Base-by-base conservation (phyloP, 2,329 filamentous ascomycete genomes). In the Microsporum audouinii region DNA sequence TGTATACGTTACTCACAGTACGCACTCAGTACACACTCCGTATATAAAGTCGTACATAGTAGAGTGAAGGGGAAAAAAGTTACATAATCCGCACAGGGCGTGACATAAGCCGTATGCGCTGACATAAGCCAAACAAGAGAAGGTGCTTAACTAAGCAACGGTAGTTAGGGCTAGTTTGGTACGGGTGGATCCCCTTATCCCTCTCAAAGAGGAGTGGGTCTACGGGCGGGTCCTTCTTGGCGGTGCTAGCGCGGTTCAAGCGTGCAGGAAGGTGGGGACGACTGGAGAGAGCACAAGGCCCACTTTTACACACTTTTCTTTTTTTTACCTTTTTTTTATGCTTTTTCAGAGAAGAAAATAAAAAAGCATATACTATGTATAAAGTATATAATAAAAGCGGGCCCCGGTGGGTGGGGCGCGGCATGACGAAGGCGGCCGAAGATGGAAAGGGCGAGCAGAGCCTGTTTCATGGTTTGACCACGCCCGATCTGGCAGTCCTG, bases 211-310 rank as follows among this genome's bases (percentile, higher is more conserved):
- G 27, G 39, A 12, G 49, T 12, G 49, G 49, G 49, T 34, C 49
- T 34, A n/a, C 29, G 49, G 49, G 49, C 49, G 49, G 49, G 49
- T 53, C 49, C 49, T 33, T 31, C 49, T 53, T 53, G 49, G 49
- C 49, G 27, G 49, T 53, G 29, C 49, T 53, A 53, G 49, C 49
- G 49, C 49, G 49, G 49, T 53, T 31, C 27, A 53, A 53, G 49
- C 49, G 49, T 53, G 49, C 49, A 53, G 49, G 49, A 53, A 53
- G 49, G 49, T 53, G 49, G 49, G 27, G 49, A 31, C 49, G 27
- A 27, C 17, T 43, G 39, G 39, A 43, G 39, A 43, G 17, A 43
- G 39, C 14, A 43, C 39, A 43, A 14, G 39, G 39, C 45, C 45
- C 45, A 49, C 45, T 43, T 0, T 43, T 43, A 6, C 7, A 17